These are phyloP conservation scores for Globisporangium yorkense DNA, from an alignment of 352 stramenopile species.

Conservation along the genomic window DNA sequence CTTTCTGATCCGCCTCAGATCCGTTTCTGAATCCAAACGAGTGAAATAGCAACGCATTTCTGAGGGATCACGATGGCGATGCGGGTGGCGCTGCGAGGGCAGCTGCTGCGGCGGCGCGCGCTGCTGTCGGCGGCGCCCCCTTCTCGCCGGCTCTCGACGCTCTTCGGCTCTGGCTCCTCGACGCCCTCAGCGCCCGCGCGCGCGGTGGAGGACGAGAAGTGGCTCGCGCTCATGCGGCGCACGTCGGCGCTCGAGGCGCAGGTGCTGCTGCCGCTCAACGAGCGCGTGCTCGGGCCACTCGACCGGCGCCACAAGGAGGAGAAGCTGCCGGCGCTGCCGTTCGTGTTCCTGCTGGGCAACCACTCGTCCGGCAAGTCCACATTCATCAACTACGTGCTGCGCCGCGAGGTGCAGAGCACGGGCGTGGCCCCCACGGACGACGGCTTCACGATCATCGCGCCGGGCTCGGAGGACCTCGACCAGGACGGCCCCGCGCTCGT, in stretches of 20 bases:
- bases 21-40: too few species aligned
- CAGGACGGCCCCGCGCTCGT: conserved; percentile 94
- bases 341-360: conserved; percentile 99
- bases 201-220: conserved; percentile 61
- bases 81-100: neutral
- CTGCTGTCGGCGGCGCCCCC: neutral
- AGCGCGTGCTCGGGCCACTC: conserved; percentile 80
- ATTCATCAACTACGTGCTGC: conserved; percentile 99
- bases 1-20: too few species aligned
- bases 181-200: neutral
- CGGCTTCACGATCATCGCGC: conserved; percentile 98
- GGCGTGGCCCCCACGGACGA: conserved; percentile 99
- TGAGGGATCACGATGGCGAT: neutral
- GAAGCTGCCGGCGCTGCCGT: conserved; percentile 92
- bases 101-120: neutral
- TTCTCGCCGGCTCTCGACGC: neutral
- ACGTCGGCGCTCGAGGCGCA: conserved; percentile 66
- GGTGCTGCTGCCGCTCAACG: conserved; percentile 78
- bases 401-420: conserved; percentile 95
- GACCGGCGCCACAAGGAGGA: conserved; percentile 88
- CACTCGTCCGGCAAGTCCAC: conserved; percentile 98
- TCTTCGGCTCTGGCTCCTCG: neutral
- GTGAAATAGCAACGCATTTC: too few species aligned
- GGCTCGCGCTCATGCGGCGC: conserved; percentile 79
- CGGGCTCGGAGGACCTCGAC: conserved; percentile 93